phyloP scores from a whole-genome alignment of 164 flowering plant genomes.

The Tinospora cordifolia region DNA sequence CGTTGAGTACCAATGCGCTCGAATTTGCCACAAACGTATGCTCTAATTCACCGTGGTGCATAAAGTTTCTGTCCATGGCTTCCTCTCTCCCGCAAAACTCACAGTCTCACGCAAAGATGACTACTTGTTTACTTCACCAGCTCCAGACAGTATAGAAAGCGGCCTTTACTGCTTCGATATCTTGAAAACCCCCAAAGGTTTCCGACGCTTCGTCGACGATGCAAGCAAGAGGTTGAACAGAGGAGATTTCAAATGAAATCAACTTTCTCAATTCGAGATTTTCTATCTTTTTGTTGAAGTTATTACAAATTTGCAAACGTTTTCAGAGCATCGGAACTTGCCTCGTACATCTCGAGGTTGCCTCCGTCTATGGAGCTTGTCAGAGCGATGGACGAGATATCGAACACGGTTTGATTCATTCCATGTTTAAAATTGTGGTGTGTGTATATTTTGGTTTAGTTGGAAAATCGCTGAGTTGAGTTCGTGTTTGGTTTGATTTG shows the following conservation, averaged over 20 bases:
- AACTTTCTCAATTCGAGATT: too few relatives aligned
- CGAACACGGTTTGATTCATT: constrained; percentile 47
- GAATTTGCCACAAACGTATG: constrained; percentile 6
- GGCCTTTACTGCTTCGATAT: constrained; percentile 85
- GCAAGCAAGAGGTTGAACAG: constrained; percentile 63
- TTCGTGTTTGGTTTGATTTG: background rate
- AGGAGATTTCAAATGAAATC: background rate
- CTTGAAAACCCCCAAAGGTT: constrained; percentile 65
- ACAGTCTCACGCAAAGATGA: constrained; percentile 16
- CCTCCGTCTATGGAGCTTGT: constrained; percentile 64
- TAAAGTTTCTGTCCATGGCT: constrained; percentile 9
- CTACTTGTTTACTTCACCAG: constrained; percentile 24
- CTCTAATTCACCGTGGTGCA: constrained; percentile 19
- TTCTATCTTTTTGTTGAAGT: background rate
- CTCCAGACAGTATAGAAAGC: constrained; percentile 29
- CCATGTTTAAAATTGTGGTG: background rate
- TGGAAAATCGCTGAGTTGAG: background rate
- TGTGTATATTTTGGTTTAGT: background rate
- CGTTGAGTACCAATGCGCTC: background rate
- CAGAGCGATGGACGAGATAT: constrained; percentile 84
- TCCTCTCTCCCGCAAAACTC: constrained; percentile 10
- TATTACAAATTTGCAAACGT: background rate
- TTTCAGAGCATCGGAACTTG: constrained; percentile 67
- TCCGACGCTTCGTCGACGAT: constrained; percentile 71
- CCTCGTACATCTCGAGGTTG: constrained; percentile 44